Evolutionary conservation across 2,329 filamentous ascomycete genomes (phyloP), one percentile per base, ranked within the genome.

Genomic region (Acephala macrosclerotiorum): DNA sequence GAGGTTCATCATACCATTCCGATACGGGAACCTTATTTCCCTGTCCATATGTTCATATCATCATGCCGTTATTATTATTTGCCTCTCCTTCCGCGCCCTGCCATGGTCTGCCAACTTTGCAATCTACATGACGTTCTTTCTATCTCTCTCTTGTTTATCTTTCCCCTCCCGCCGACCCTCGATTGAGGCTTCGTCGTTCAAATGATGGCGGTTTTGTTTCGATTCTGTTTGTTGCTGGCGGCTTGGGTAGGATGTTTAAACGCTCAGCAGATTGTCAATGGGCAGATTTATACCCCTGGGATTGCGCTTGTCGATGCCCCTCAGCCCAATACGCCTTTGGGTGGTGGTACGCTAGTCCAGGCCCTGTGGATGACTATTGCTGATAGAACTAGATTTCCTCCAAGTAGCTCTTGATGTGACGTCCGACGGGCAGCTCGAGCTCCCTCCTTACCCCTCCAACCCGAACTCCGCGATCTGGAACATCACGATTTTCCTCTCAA

Each of bases 231-330:
- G 38, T 29, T 69, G 59, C n/a, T 72, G 40, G 64, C 58, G 36
- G 58, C 70, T 33, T 66, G 71, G 53, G 64, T 62, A 25, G 58
- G 53, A 61, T 68, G 64, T 61, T 51, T 69, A n/a, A 64, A 57
- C 22, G 72, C 72, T 40, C 90, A 90, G 71, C 87, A 84, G 22
- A 84, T 87, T 60, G 78, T 86, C 25, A 86, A 86, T 70, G 89
- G 89, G 18, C 88, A 92, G 71, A 85, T 92, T 61, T 91, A 85
- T 72, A 92, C 89, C 0, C 89, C 89, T 0, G 89, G 90, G 0
- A 83, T 92, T 63, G 89, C 84, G 26, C 85, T 92, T 63, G 79
- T 92, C 40, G 85, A 91, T 76, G 83, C 89, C 36, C 88, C 88
- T 14, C 88, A 91, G 68, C 88, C 88, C 5, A 83, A 84, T 59